Evolutionary conservation across 2,329 filamentous ascomycete genomes (phyloP).

Genomic region (Cladorrhinum sp.): DNA sequence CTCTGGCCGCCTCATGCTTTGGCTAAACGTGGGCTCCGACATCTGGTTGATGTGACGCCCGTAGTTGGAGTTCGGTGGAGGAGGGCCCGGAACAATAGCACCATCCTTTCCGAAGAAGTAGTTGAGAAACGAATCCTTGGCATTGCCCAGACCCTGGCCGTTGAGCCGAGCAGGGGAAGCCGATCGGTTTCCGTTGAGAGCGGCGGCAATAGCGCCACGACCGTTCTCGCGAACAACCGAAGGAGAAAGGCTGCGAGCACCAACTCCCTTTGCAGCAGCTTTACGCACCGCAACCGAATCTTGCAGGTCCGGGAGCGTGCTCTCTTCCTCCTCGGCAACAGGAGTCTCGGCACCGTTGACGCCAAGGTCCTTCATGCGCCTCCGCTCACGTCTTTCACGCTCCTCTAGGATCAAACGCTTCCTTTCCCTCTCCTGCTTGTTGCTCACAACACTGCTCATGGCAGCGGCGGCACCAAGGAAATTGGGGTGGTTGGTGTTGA

Average conservation of each 20-base stretch:
- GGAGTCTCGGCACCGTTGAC: conserved; percentile 69
- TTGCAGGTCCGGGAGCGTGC: conserved; percentile 45
- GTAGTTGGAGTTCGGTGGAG: conserved; percentile 39
- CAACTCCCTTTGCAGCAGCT: conserved; percentile 52
- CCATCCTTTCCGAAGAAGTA: conserved; percentile 99
- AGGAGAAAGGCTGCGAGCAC: conserved; percentile 77
- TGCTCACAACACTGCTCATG: conserved; percentile 94
- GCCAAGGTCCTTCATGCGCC: conserved; percentile 78
- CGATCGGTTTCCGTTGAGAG: conserved; percentile 64
- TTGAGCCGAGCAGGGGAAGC: conserved; percentile 62
- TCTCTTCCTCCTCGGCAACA: conserved; percentile 61
- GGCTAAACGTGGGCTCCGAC: conserved; percentile 76
- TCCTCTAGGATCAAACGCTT: conserved; percentile 78
- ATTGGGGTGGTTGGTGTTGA: conserved; percentile 99
- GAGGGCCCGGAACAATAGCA: conserved; percentile 43
- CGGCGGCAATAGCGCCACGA: conserved; percentile 55
- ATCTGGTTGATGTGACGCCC: conserved; percentile 72
- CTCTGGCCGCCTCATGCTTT: conserved; percentile 73
- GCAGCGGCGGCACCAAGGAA: conserved; percentile 94
- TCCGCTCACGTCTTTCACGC: conserved; percentile 77
- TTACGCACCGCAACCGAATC: conserved; percentile 60
- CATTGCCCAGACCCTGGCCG: conserved; percentile 56
- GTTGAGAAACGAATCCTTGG: conserved; percentile 89
- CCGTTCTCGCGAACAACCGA: conserved; percentile 67
- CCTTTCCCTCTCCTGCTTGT: conserved; percentile 91